phyloP scores from a whole-genome alignment of 169 alveolate species.

The Eimeria sp. region DNA sequence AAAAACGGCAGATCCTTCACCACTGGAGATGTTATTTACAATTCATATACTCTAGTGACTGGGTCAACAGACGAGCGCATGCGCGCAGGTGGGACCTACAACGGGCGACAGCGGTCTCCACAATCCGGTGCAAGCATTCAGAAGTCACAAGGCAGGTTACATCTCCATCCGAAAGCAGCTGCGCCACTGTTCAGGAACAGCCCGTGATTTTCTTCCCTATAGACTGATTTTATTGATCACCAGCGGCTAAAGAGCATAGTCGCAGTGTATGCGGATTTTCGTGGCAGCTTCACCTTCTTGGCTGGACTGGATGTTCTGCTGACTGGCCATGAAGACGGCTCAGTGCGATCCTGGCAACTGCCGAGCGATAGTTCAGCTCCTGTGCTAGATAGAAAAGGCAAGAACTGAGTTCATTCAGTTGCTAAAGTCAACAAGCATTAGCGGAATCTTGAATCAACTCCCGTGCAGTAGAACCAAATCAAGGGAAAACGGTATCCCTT shows the following conservation, averaged over 20 bases:
- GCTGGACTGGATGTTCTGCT: constrained; percentile 49
- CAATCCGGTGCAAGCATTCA: constrained; percentile 57
- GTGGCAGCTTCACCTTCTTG: constrained; percentile 20
- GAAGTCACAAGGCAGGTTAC: constrained; percentile 65
- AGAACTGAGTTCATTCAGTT: background rate
- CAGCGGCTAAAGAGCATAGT: background rate
- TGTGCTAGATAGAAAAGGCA: constrained; percentile 47
- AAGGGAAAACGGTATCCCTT: background rate
- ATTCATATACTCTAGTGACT: background rate
- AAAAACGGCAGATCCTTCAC: background rate
- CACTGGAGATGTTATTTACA: background rate
- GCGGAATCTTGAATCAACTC: background rate
- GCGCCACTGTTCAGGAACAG: background rate
- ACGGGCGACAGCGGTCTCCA: constrained; percentile 16
- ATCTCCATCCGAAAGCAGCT: background rate
- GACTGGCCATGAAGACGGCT: constrained; percentile 72
- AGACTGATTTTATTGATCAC: background rate
- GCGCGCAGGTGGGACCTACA: constrained; percentile 56
- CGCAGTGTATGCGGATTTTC: background rate
- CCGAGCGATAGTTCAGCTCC: constrained; percentile 50
- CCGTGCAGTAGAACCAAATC: background rate
- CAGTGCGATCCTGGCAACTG: constrained; percentile 59
- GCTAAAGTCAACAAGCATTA: background rate
- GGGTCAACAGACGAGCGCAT: background rate
- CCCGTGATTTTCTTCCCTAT: background rate